Base-by-base conservation (phyloP, 75 land plant species). In the Cunninghamia lanceolata region DNA sequence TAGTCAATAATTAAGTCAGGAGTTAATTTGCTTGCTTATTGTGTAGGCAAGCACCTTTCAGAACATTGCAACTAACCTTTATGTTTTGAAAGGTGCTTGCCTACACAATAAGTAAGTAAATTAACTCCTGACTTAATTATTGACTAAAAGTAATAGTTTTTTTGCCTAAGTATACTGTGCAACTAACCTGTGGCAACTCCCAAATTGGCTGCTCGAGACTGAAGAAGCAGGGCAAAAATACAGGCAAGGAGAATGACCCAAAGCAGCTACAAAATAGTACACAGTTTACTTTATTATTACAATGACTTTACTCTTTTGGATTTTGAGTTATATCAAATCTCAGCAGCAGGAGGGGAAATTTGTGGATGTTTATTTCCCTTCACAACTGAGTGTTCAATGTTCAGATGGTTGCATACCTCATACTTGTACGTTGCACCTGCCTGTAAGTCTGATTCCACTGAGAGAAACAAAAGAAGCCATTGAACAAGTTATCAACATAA, bases 161-260 rank as follows among this genome's bases (percentile, higher is more conserved):
- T 52, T 52, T 11, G 4, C 53, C 53, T 2, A 50, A 11, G 53
- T 25, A 3, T 2, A 25, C n/a, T 63, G 7, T 4, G 6, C 8
- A 66, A 66, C 70, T 66, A 47, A 93, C 96, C 97, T 40, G 97
- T 96, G 40, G 88, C 87, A 0, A 96, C 98, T 2, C 99, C 99
- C 8, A 97, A 89, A 87, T 97, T 97, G 21, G 96, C 96, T 17
- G 99, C 93, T 1, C 92, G 90, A 1, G 96, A 94, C 82, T 97
- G 99, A 35, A 97, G 90, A 21, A 97, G 88, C n/a, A 97, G 89
- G 32, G 97, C 97, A 46, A 92, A n/a, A 34, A 94, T 84, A 39
- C 90, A 79, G 21, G 95, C 97, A 21, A 96, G 54, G 1, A 96
- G 89, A 9, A 96, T 82, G 40, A 96, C 90, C 93, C 95, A 94